Conservation (phyloP, 2,329 filamentous ascomycete species). For the Cordyceps militaris region DNA sequence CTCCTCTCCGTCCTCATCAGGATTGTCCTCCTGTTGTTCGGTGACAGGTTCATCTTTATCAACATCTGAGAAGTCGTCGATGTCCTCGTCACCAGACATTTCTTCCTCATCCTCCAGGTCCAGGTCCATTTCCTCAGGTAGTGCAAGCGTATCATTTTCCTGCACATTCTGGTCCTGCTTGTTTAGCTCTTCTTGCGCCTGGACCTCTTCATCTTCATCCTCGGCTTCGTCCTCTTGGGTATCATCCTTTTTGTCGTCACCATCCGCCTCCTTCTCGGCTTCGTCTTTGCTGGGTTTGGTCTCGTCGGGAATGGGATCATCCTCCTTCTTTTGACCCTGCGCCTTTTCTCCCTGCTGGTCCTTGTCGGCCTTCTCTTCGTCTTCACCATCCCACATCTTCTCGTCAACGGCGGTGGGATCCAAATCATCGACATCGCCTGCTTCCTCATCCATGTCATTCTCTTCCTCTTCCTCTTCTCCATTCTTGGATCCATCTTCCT, state of each 20-base stretch:
- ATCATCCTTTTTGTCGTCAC: conserved; percentile 46
- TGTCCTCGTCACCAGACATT: conserved; percentile 48
- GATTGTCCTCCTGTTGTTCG: conserved; percentile 28
- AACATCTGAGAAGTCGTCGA: conserved; percentile 51
- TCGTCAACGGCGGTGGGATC: conserved; percentile 90
- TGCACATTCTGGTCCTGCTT: conserved; percentile 67
- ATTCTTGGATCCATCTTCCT: conserved; percentile 53
- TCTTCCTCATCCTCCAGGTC: conserved; percentile 64
- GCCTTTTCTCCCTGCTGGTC: conserved; percentile 70
- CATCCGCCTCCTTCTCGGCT: conserved; percentile 32
- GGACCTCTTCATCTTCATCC: conserved; percentile 50
- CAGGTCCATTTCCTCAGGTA: conserved; percentile 85
- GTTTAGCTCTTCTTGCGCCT: conserved; percentile 49
- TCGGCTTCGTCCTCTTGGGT: conserved; percentile 47
- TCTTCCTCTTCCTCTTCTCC: conserved; percentile 59
- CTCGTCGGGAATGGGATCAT: conserved; percentile 53
- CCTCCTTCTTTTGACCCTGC: conserved; percentile 60
- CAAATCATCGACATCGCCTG: conserved; percentile 83
- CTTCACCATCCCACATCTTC: conserved; percentile 95
- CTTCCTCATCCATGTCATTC: conserved; percentile 81
- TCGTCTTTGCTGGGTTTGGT: conserved; percentile 47
- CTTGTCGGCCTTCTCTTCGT: conserved; percentile 67
- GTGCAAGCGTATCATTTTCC: conserved; percentile 72
- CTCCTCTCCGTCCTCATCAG: conserved; percentile 32
- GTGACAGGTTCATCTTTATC: conserved; percentile 31